These are phyloP conservation scores for Apiospora pterosperma DNA, from an alignment of 2,329 filamentous ascomycete genomes.

Conservation along the genomic window DNA sequence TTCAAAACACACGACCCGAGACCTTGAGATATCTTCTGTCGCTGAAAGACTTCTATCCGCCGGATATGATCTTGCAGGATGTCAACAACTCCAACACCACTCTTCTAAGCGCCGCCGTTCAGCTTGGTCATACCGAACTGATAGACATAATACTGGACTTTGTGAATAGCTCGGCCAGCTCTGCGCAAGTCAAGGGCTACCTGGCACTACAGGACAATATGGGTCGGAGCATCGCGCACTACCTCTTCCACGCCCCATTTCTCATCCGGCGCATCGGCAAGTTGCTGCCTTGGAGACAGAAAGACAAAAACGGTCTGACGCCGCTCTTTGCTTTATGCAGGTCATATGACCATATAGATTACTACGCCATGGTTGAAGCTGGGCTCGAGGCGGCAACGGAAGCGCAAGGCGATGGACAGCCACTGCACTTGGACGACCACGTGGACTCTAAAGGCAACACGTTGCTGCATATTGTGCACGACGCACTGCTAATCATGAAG, in stretches of 20 bases:
- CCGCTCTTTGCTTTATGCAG: constrained; percentile 91
- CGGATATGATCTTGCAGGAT: constrained; percentile 72
- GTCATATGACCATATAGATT: constrained; percentile 90
- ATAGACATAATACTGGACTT: constrained; percentile 74
- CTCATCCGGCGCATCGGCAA: constrained; percentile 75
- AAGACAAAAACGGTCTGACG: constrained; percentile 96
- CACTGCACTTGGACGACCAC: constrained; percentile 89
- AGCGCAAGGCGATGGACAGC: constrained; percentile 72
- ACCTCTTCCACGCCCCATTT: constrained; percentile 85
- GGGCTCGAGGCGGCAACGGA: constrained; percentile 71
- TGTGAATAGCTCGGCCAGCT: constrained; percentile 54
- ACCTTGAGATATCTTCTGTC: constrained; percentile 78
- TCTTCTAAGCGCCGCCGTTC: constrained; percentile 83
- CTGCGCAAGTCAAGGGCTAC: constrained; percentile 61
- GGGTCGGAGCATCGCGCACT: constrained; percentile 90
- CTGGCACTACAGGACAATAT: constrained; percentile 74
- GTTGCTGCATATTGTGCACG: constrained; percentile 90
- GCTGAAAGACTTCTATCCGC: constrained; percentile 71
- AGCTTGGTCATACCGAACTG: constrained; percentile 72
- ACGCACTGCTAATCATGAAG: constrained; percentile 69
- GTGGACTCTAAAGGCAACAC: constrained; percentile 92
- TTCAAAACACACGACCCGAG: constrained; percentile 68
- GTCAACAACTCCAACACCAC: constrained; percentile 88
- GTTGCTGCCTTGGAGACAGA: constrained; percentile 82
- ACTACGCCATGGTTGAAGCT: constrained; percentile 80